These are phyloP conservation scores for Sporothrix phasma DNA, from an alignment of 2,329 filamentous ascomycete species.

Conservation along the genomic window DNA sequence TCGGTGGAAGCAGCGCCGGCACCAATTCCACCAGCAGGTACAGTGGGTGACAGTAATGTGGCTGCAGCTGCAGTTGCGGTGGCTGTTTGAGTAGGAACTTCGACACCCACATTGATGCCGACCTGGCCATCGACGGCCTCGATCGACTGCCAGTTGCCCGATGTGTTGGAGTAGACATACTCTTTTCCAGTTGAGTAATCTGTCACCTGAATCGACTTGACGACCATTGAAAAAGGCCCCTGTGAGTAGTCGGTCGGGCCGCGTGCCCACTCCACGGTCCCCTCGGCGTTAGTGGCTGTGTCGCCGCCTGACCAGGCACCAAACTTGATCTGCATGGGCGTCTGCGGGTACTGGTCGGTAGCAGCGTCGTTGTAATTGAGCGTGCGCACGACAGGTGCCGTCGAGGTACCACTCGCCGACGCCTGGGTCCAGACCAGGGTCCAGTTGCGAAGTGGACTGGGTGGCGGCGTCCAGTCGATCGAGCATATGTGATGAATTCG, in stretches of 20 bases:
- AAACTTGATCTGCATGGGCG: slow-evolving; percentile 42
- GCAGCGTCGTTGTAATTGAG: slow-evolving; percentile 37
- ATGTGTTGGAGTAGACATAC: slow-evolving; percentile 15
- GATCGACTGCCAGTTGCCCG: slow-evolving; percentile 56
- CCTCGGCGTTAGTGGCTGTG: slow-evolving; percentile 9
- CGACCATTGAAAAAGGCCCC: slow-evolving; percentile 15
- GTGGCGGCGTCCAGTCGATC: slow-evolving; percentile 35
- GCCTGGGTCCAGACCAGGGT: slow-evolving; percentile 47
- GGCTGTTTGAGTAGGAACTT: slow-evolving; percentile 36
- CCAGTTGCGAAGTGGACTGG: slow-evolving; percentile 44
- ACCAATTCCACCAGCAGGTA: slow-evolving; percentile 62
- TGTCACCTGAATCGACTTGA: slow-evolving; percentile 14
- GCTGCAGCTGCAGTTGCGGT: slow-evolving; percentile 56
- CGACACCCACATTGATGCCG: slow-evolving; percentile 54
- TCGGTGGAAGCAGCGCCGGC: slow-evolving; percentile 43
- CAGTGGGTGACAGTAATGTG: slow-evolving; percentile 49
- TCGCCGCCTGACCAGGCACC: slow-evolving; percentile 33
- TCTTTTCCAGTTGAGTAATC: slow-evolving; percentile 12
- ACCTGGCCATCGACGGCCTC: slow-evolving; percentile 66
- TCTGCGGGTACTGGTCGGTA: slow-evolving; percentile 43
- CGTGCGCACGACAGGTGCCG: slow-evolving; percentile 40
- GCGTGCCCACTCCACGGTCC: slow-evolving; percentile 17
- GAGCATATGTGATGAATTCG: too few species aligned
- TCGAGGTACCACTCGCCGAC: slow-evolving; percentile 46
- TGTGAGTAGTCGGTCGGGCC: slow-evolving; percentile 14